Conservation (phyloP, 345 rosid species). For the Eucalyptus regnans region DNA sequence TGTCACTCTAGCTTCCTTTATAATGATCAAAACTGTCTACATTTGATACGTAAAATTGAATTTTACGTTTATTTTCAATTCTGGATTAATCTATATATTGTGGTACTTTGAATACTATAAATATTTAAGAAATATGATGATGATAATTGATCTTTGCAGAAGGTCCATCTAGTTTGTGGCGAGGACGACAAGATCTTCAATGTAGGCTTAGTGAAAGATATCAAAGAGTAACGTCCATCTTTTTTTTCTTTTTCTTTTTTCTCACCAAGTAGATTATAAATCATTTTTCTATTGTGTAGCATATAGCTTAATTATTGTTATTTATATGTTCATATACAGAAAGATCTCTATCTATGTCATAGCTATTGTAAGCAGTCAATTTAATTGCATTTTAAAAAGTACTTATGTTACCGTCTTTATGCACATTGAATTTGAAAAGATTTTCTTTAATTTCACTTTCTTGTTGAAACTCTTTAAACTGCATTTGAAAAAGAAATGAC, state of each 20-base stretch:
- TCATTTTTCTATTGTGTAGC: not conserved
- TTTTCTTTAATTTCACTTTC: not conserved
- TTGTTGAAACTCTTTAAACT: not conserved
- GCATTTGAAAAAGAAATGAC: not conserved
- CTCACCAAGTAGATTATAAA: not conserved
- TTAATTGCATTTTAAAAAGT: not conserved
- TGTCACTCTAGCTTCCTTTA: not conserved
- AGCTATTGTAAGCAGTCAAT: not conserved
- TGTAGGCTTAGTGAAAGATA: not conserved
- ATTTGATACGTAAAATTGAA: not conserved
- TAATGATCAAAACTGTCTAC: not conserved
- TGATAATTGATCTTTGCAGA: not conserved
- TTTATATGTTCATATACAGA: not conserved
- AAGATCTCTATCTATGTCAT: not conserved
- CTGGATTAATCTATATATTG: not conserved
- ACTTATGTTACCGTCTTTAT: not conserved
- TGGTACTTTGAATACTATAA: not conserved
- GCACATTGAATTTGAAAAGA: not conserved
- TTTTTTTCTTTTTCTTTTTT: not conserved
- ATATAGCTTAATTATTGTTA: not conserved
- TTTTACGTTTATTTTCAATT: too few species aligned
- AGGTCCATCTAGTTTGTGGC: conserved; percentile 13
- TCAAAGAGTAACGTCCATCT: not conserved
- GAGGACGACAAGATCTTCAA: conserved; percentile 8
- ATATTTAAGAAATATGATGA: not conserved